Base-by-base conservation (phyloP, 2,329 filamentous ascomycete species). In the Gaeumannomyces sp. region DNA sequence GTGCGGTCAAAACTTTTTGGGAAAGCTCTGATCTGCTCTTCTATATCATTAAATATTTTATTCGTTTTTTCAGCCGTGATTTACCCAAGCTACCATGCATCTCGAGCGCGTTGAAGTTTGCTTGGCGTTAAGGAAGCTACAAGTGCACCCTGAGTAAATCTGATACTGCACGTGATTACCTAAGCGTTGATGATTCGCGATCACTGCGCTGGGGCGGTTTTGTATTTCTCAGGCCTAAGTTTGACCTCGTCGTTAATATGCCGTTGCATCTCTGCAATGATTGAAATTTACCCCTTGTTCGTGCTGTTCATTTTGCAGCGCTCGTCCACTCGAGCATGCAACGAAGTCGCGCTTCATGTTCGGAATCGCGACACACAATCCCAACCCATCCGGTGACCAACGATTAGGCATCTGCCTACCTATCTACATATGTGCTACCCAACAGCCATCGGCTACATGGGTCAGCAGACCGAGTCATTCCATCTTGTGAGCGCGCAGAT, bases 231-330 rank as follows among this genome's bases (percentile, higher is more conserved):
- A 53, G 45, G 45, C n/a, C 19, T n/a, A 53, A n/a, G 45, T 53
- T 45, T 53, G 11, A 53, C 45, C 45, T 53, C 45, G 45, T 53
- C 45, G 45, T 53, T 5, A n/a, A 53, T 53, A 22, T 53, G 14
- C 45, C 45, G 45, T 53, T 53, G 19, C 45, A 25, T 53, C 22
- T 53, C 19, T n/a, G 45, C 45, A 53, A n/a, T 53, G 22, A 8
- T n/a, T 25, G n/a, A 53, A 53, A 53, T 53, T 53, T 53, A 53
- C 45, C 45, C 45, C 45, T 45, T 53, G 45, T 53, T 53, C n/a
- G 7, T 50, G 45, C 45, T n/a, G 45, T n/a, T n/a, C 22, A 50
- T 38, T 53, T 53, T 53, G 45, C 22, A 53, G 45, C 45, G 22
- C 45, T 11, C 7, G n/a, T n/a, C 45, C 45, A 53, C 45, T 11